Evolutionary conservation across 306 rosid genomes (phyloP), one percentile per base, ranked within the genome.

Genomic region (Senna siamea): DNA sequence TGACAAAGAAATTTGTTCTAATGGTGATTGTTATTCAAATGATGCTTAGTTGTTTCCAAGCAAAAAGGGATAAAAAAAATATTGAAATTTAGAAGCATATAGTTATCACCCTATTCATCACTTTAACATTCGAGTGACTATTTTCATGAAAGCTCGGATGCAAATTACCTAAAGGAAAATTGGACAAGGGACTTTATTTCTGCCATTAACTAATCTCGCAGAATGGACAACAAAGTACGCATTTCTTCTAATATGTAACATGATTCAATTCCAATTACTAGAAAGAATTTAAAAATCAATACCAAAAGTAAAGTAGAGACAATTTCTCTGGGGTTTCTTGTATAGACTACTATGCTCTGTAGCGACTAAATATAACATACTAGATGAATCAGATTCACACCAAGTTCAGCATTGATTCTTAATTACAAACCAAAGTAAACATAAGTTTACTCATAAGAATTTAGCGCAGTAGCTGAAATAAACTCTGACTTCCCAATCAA

Each of bases 91-190:
- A n/a, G n/a, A n/a, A n/a, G n/a, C n/a, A n/a, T n/a, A n/a, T n/a
- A n/a, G n/a, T n/a, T n/a, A n/a, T n/a, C n/a, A n/a, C n/a, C n/a
- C n/a, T n/a, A n/a, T n/a, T n/a, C n/a, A 23, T 35, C 73, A 7
- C 35, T 17, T n/a, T 64, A 74, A 72, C 23, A 65, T 53, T 44
- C 54, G 37, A 65, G n/a, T n/a, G n/a, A n/a, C n/a, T n/a, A n/a
- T n/a, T n/a, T n/a, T n/a, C n/a, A n/a, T n/a, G n/a, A n/a, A n/a
- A n/a, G n/a, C n/a, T n/a, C n/a, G n/a, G n/a, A n/a, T n/a, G n/a
- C n/a, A n/a, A n/a, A n/a, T n/a, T n/a, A n/a, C n/a, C n/a, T n/a
- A n/a, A n/a, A n/a, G n/a, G n/a, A n/a, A n/a, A n/a, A n/a, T n/a
- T 19, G 55, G 18, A 37, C 48, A n/a, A 69, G 3, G 56, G 17